Evolutionary conservation across 2,329 filamentous ascomycete genomes (phyloP), one percentile per base, ranked within the genome.

Genomic region (Metarhizium album): DNA sequence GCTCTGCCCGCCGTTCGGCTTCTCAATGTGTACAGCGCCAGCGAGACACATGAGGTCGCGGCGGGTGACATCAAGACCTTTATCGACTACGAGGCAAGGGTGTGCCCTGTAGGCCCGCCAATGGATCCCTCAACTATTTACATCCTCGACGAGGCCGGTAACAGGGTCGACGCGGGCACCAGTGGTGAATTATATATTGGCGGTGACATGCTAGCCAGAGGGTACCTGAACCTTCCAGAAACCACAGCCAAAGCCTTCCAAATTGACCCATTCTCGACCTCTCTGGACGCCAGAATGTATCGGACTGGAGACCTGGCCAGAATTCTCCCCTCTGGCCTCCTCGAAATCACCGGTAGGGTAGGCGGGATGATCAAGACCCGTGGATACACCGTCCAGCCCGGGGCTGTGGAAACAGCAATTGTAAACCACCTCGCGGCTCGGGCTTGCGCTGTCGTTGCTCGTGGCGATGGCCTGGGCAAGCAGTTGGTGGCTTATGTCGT

Each of bases 291-390:
- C 14, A 78, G 82, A 20, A 86, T 89, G 80, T 89, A 90, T 62
- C 76, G 79, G 52, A 89, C 86, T 0, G 86, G 86, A 3, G 86
- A 90, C 63, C 74, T 82, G 48, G 86, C 85, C 0, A 75, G 83
- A 2, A 65, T 87, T 38, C 73, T 88, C 6, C 73, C 82, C 0
- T 84, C 78, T 1, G 86, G 86, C 1, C 70, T 83, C 5, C 72
- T 90, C 7, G 85, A 89, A 62, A 88, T 90, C 53, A 88, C 83
- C 6, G 86, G 86, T 33, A 80, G 86, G 48, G 83, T 87, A 1
- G 85, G 85, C 14, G 79, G 82, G 13, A 89, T 90, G 85, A 89
- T 90, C 69, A 90, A 90, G 67, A 77, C 88, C 11, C 80, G 86
- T 52, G 86, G 86, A 1, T 90, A 89, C 61, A 88, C 84, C 1